Evolutionary conservation across 768 basidiomycete genomes (phyloP), one percentile per base, ranked within the genome.

Genomic region (Nidularia pulvinata): DNA sequence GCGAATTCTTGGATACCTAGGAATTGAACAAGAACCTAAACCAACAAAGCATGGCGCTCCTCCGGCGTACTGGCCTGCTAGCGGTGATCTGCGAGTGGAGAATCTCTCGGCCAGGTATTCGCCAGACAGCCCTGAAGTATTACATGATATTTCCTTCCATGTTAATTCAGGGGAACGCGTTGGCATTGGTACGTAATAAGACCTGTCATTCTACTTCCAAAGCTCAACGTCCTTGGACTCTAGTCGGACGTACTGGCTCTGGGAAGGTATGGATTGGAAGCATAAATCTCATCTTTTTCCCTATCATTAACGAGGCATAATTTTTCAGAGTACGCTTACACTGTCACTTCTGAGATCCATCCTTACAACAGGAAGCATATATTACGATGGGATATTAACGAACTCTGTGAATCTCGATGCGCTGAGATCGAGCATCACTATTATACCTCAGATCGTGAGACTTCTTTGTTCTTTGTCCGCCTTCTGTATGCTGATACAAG

Each of bases 41-140:
- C 3, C 71, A 0, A 66, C 68, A 0, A 52, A 64, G 14, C 56
- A 57, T 5, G 77, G 75, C 47, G 66, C 65, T 42, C 84, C 83
- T 5, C 82, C 84, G 1, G 83, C 84, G 1, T 73, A 80, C 46
- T 86, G 84, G 83, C 83, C 84, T 1, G 68, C 81, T 5, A 78
- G 77, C 9, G 84, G 84, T 2, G 65, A 74, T 16, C 69, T 85
- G 33, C 62, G 69, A 4, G 76, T 82, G 5, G 78, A 85, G 50
- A 76, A 78, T 11, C 66, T 84, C 6, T 73, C 72, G n/a, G 82
- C 83, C 32, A 65, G 73, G 11, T 84, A 84, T 59, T 78, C 80
- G 2, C 53, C 55, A 59, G 66, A 42, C 3, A 54, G 58, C 13
- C 55, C 55, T 6, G 34, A 46, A 5, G 55, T 59, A 6, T 43